These are phyloP conservation scores for Globisporangium cederbergense DNA, from an alignment of 352 stramenopile genomes.

Conservation along the genomic window DNA sequence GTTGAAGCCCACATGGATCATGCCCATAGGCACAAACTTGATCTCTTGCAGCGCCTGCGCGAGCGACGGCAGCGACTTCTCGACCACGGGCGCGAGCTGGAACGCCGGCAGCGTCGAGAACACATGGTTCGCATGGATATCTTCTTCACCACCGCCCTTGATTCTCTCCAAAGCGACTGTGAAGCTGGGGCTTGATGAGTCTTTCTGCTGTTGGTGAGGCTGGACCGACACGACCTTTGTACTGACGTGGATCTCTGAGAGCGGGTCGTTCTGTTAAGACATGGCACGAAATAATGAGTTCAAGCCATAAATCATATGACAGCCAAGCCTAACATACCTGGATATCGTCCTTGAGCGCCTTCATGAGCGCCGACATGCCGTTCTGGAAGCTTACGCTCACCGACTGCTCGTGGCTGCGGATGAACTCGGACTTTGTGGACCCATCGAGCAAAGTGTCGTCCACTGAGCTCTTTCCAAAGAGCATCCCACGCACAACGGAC, in stretches of 20 bases:
- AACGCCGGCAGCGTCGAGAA: slow-evolving; percentile 78
- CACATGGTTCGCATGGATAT: slow-evolving; percentile 59
- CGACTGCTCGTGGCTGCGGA: slow-evolving; percentile 59
- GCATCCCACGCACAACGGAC: slow-evolving; percentile 75
- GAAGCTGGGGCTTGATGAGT: slow-evolving; percentile 24
- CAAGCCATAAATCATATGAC: not conserved
- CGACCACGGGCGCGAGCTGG: slow-evolving; percentile 44
- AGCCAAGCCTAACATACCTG: slow-evolving; percentile 17
- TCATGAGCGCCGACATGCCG: slow-evolving; percentile 74
- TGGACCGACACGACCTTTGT: slow-evolving; percentile 31
- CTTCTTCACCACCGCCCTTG: slow-evolving; percentile 21
- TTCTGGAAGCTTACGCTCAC: slow-evolving; percentile 85
- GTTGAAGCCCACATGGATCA: slow-evolving; percentile 79
- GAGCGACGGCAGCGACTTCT: slow-evolving; percentile 40
- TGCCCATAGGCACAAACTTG: slow-evolving; percentile 78
- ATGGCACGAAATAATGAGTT: not conserved
- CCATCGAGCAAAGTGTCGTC: slow-evolving; percentile 64
- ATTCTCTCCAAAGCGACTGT: slow-evolving; percentile 39
- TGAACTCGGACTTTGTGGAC: slow-evolving; percentile 63
- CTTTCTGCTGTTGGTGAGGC: not conserved
- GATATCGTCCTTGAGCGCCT: slow-evolving; percentile 41
- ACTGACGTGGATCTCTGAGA: slow-evolving; percentile 39
- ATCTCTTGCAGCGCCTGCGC: slow-evolving; percentile 53
- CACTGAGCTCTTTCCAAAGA: slow-evolving; percentile 34
- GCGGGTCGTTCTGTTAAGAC: slow-evolving; percentile 26